Evolutionary conservation across 2,329 filamentous ascomycete genomes (phyloP).

Genomic region (Ambrosiella xylebori): DNA sequence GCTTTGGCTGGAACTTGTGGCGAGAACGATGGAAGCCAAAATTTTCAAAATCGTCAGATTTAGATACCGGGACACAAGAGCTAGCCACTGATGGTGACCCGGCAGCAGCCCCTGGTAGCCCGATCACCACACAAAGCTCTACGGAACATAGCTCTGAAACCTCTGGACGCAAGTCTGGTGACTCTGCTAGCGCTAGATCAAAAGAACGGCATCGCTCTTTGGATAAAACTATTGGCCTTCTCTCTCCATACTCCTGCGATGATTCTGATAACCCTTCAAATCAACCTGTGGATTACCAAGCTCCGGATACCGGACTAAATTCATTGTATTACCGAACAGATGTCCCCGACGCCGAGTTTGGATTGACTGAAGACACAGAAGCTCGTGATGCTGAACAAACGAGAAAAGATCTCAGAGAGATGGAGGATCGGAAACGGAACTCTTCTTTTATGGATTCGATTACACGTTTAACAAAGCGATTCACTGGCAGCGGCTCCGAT

Average conservation of each 20-base stretch:
- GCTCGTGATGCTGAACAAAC: conserved; percentile 6
- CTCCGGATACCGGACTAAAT: conserved; percentile 4
- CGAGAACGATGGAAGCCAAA: background rate
- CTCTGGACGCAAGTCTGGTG: background rate
- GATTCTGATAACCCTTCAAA: background rate
- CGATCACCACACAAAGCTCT: background rate
- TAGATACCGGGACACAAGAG: background rate
- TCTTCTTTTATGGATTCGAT: conserved; percentile 5
- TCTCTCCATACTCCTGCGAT: background rate
- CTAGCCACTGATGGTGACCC: background rate
- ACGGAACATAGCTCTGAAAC: background rate
- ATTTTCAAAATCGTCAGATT: background rate
- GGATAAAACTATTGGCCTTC: background rate
- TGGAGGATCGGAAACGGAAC: background rate
- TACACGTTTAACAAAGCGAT: conserved; percentile 4
- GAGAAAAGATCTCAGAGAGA: conserved; percentile 1
- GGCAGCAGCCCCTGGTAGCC: background rate
- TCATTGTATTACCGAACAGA: conserved; percentile 12
- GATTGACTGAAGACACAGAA: conserved; percentile 4
- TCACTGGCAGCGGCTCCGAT: conserved; percentile 6
- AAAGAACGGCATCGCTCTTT: background rate
- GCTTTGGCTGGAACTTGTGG: conserved; percentile 10
- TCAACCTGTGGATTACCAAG: conserved; percentile 5
- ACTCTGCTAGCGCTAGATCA: background rate
- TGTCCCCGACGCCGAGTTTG: conserved; percentile 13